Conservation (phyloP, 2,329 filamentous ascomycete species). For the Diplocarpon mali region DNA sequence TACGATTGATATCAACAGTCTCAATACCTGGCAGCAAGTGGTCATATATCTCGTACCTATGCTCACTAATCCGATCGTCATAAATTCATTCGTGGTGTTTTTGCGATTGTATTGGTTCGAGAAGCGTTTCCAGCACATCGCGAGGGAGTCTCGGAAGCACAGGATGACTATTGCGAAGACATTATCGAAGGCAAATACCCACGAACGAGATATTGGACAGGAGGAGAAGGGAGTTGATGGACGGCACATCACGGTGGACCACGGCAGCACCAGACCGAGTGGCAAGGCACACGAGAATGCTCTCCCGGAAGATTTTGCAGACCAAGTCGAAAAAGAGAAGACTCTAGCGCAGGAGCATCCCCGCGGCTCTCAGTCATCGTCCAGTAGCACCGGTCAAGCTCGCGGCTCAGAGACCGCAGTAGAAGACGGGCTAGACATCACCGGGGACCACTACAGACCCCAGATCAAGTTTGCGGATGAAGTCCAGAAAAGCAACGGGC, state of each 20-base stretch:
- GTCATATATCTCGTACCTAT: slow-evolving; percentile 62
- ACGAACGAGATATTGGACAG: slow-evolving; percentile 30
- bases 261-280: slow-evolving; percentile 40
- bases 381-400: slow-evolving; percentile 7
- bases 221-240: slow-evolving; percentile 51
- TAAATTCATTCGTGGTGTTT: slow-evolving; percentile 80
- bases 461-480: slow-evolving; percentile 56
- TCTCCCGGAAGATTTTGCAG: slow-evolving; percentile 22
- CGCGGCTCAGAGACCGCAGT: slow-evolving; percentile 10
- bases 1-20: slow-evolving; percentile 55
- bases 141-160: slow-evolving; percentile 56
- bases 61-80: slow-evolving; percentile 71
- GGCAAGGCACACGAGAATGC: slow-evolving; percentile 49
- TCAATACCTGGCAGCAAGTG: slow-evolving; percentile 64
- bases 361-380: slow-evolving; percentile 8
- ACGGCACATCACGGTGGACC: slow-evolving; percentile 55
- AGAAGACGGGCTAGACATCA: slow-evolving; percentile 4
- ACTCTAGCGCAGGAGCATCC: slow-evolving; percentile 11
- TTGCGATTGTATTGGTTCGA: slow-evolving; percentile 97
- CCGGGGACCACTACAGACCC: slow-evolving; percentile 5
- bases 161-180: slow-evolving; percentile 55
- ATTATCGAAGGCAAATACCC: slow-evolving; percentile 42
- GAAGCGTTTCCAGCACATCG: slow-evolving; percentile 82
- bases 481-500: slow-evolving; percentile 47
- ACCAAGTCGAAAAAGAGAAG: slow-evolving; percentile 12